Conservation (phyloP, 2,329 filamentous ascomycete species). For the Fusarium hostae region DNA sequence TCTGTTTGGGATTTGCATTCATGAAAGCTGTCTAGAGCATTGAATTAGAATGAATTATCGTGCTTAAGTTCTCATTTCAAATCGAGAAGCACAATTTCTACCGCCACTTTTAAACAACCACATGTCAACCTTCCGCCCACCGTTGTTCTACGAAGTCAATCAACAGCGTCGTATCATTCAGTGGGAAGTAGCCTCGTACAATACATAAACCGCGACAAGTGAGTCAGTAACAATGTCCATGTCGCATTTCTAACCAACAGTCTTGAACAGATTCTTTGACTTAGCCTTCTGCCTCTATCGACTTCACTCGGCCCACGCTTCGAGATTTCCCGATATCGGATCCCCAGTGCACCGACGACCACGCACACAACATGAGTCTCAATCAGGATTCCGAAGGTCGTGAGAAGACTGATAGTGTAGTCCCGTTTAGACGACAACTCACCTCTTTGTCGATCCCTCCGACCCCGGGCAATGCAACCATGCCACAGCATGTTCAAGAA, state of each 20-base stretch:
- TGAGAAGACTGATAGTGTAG: not conserved
- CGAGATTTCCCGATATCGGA: too few relatives aligned
- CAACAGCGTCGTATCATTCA: not conserved
- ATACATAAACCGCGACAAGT: fast-evolving
- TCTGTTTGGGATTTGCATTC: not conserved
- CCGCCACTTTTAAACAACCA: not conserved
- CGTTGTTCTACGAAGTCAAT: not conserved
- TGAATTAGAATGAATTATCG: not conserved
- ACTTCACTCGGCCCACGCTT: too few relatives aligned
- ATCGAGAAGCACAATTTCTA: not conserved
- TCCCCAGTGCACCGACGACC: too few relatives aligned
- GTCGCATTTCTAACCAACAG: fast-evolving
- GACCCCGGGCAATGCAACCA: too few relatives aligned
- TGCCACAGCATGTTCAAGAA: not conserved
- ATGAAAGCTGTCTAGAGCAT: not conserved
- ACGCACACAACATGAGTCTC: too few relatives aligned
- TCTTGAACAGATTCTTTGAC: not conserved
- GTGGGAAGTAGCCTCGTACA: fast-evolving
- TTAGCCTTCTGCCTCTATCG: fast-evolving
- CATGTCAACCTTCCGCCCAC: not conserved
- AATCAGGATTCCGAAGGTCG: too few relatives aligned
- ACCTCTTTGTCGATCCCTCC: not conserved
- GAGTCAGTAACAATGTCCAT: fast-evolving
- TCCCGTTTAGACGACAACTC: not conserved
- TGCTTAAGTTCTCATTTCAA: not conserved